phyloP scores from a whole-genome alignment of 164 flowering plant species.

The Stephania japonica region DNA sequence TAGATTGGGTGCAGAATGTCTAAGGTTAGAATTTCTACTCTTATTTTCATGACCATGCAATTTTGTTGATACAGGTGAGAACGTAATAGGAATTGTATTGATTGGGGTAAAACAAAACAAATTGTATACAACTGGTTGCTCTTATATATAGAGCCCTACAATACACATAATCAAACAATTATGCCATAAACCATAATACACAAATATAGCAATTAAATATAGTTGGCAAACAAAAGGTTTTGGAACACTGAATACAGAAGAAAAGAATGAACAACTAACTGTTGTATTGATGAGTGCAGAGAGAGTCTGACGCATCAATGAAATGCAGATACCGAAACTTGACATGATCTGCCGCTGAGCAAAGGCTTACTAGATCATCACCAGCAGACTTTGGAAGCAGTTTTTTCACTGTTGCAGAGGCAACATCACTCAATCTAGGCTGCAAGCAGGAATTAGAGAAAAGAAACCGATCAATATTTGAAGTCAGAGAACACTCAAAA shows the following conservation, averaged over 20 bases:
- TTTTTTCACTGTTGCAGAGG: constrained; percentile 55
- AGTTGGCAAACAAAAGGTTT: too few relatives aligned
- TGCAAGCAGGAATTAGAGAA: constrained; percentile 19
- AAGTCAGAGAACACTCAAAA: not conserved
- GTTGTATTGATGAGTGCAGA: constrained; percentile 56
- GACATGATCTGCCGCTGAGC: constrained; percentile 79
- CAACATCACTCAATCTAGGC: constrained; percentile 54
- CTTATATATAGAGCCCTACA: too few relatives aligned
- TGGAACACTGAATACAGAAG: not conserved
- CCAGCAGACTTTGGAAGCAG: constrained; percentile 58
- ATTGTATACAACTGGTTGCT: too few relatives aligned
- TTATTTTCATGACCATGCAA: not conserved
- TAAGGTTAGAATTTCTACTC: not conserved
- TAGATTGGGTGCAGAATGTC: not conserved
- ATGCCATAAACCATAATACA: too few relatives aligned
- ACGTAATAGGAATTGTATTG: too few relatives aligned
- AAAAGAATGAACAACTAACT: constrained; percentile 32
- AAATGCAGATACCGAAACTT: constrained; percentile 73
- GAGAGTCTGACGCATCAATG: constrained; percentile 65
- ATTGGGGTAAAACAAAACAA: too few relatives aligned
- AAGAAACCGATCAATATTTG: not conserved
- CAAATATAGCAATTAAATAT: too few relatives aligned
- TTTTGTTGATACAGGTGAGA: not conserved
- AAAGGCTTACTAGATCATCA: constrained; percentile 53
- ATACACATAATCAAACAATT: too few relatives aligned